Evolutionary conservation across 441 rosid species (phyloP).

Genomic region (Geranium incanum): DNA sequence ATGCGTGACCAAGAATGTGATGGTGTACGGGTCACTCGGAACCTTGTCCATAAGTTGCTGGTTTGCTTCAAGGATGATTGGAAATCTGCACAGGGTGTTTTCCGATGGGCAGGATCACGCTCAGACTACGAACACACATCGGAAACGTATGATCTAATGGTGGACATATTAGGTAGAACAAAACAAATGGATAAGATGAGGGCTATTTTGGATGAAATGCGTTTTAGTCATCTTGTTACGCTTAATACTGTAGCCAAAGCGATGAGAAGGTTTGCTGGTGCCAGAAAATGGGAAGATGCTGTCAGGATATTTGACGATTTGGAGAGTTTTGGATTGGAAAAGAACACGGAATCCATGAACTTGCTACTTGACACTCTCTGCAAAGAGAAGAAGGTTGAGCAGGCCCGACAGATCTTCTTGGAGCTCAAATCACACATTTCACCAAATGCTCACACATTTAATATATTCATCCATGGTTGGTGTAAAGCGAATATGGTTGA

Average conservation of each 20-base stretch:
- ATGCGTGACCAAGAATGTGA: conserved; percentile 33
- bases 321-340: conserved; percentile 50
- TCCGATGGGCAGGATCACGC: conserved; percentile 59
- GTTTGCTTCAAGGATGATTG: conserved; percentile 66
- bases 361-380: conserved; percentile 68
- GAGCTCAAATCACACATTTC: conserved; percentile 51
- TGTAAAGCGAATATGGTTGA: conserved; percentile 63
- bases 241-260: conserved; percentile 50
- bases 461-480: conserved; percentile 86
- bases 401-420: conserved; percentile 49
- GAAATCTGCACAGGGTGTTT: conserved; percentile 65
- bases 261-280: conserved; percentile 76
- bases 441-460: conserved; percentile 59
- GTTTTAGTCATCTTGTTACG: conserved; percentile 32
- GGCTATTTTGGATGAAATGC: conserved; percentile 54
- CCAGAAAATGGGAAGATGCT: conserved; percentile 73
- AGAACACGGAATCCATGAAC: conserved; percentile 69
- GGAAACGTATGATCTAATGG: conserved; percentile 46
- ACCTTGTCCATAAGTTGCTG: conserved; percentile 48
- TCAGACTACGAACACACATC: conserved; percentile 34
- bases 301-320: conserved; percentile 51
- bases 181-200: conserved; percentile 65
- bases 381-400: conserved; percentile 61
- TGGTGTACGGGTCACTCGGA: conserved; percentile 36
- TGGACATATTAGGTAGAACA: conserved; percentile 67